Evolutionary conservation across 2,329 filamentous ascomycete species (phyloP).

Genomic region (Teratosphaeria gauchensis): DNA sequence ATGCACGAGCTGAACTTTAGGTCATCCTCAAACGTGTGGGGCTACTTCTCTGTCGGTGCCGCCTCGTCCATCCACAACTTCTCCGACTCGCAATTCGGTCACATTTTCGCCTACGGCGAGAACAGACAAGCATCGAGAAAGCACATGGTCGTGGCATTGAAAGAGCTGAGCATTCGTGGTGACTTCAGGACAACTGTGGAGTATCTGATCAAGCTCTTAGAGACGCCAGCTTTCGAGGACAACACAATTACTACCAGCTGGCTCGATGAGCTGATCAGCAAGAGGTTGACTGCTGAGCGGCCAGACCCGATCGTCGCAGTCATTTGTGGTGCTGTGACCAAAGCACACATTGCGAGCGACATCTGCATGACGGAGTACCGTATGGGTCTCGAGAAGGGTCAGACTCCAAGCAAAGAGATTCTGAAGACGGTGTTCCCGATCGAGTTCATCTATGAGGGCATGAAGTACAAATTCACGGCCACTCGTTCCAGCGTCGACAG

Average conservation of each 20-base stretch:
- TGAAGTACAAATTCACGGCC: constrained; percentile 95
- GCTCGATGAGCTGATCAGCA: constrained; percentile 97
- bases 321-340: constrained; percentile 87
- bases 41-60: constrained; percentile 98
- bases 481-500: constrained; percentile 86
- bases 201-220: constrained; percentile 96
- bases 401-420: constrained; percentile 92
- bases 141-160: constrained; percentile 97
- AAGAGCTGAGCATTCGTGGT: constrained; percentile 98
- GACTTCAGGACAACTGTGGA: constrained; percentile 98
- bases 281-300: constrained; percentile 91
- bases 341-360: constrained; percentile 92
- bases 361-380: constrained; percentile 78
- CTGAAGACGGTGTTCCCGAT: constrained; percentile 96
- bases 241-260: constrained; percentile 99
- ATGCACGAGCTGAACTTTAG: constrained; percentile 99
- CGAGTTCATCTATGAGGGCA: constrained; percentile 97
- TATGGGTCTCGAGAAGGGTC: constrained; percentile 85
- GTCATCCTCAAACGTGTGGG: constrained; percentile 97
- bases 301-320: constrained; percentile 91
- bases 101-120: constrained; percentile 98
- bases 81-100: constrained; percentile 97
- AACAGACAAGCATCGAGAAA: constrained; percentile 92
- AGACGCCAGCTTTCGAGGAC: constrained; percentile 95
- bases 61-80: constrained; percentile 97